Percentiles rank a stretch among this genome's conserved stretches.
Conservation (phyloP, 768 basidiomycete species). For the Hydnum rufescens region DNA sequence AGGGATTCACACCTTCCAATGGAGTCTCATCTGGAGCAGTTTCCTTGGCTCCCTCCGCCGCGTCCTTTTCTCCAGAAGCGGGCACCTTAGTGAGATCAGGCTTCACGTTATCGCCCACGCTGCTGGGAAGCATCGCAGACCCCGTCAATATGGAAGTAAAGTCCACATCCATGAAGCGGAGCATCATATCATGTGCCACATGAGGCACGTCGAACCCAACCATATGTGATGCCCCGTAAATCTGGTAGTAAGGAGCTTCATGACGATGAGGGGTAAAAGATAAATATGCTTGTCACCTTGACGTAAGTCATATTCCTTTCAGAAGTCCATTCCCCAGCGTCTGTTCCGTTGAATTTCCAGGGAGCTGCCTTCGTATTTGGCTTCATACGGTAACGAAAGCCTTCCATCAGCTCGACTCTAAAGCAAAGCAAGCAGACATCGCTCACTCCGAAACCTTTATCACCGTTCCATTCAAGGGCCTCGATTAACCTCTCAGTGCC, state of each 20-base stretch:
- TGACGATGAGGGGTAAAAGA: neutral
- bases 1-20: conserved; percentile 68
- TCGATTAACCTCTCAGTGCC: conserved; percentile 78
- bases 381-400: conserved; percentile 14
- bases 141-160: conserved; percentile 63
- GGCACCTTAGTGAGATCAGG: conserved; percentile 29
- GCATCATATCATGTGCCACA: conserved; percentile 91
- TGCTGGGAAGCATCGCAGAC: conserved; percentile 57
- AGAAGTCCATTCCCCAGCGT: conserved; percentile 81
- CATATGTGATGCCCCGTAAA: conserved; percentile 94
- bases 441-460: conserved; percentile 62
- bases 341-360: conserved; percentile 53
- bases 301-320: conserved; percentile 84
- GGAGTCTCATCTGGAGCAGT: conserved; percentile 63
- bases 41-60: conserved; percentile 23
- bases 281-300: conserved; percentile 36
- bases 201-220: conserved; percentile 74
- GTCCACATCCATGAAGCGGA: conserved; percentile 90
- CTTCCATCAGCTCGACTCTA: too few relatives aligned
- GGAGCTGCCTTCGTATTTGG: conserved; percentile 41
- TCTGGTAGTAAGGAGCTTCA: conserved; percentile 23
- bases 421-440: neutral
- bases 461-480: conserved; percentile 70
- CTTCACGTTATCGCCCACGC: conserved; percentile 53
- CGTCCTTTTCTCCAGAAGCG: conserved; percentile 10